phyloP scores from a whole-genome alignment of 108 stramenopile species.

The Skeletonema tropicum region DNA sequence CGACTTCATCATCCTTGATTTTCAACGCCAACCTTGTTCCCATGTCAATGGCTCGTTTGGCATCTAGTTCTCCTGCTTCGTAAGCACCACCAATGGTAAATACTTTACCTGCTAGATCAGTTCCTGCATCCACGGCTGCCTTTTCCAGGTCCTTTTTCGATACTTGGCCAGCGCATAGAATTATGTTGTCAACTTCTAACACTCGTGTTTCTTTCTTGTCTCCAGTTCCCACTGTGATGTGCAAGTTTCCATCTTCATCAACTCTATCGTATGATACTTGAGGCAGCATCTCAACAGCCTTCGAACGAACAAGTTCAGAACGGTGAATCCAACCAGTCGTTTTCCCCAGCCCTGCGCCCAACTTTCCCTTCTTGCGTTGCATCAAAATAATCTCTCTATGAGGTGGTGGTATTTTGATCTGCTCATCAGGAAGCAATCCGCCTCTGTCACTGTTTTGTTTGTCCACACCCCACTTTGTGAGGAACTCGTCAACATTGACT shows the following conservation, averaged over 20 bases:
- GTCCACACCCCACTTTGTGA: constrained; percentile 96
- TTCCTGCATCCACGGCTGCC: constrained; percentile 27
- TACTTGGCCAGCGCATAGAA: constrained; percentile 96
- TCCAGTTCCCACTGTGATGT: constrained; percentile 68
- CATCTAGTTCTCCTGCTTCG: constrained; percentile 94
- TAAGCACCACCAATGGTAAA: constrained; percentile 95
- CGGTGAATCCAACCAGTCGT: constrained; percentile 99
- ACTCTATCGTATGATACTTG: constrained; percentile 88
- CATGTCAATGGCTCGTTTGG: constrained; percentile 98
- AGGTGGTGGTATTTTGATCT: constrained; percentile 40
- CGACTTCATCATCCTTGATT: constrained; percentile 66
- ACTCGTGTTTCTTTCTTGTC: constrained; percentile 59
- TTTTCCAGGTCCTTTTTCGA: constrained; percentile 50
- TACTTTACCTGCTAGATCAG: constrained; percentile 56
- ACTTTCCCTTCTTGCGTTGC: constrained; percentile 93
- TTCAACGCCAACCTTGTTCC: constrained; percentile 91
- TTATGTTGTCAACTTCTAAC: constrained; percentile 92
- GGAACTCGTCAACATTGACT: constrained; percentile 74
- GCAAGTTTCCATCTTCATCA: constrained; percentile 91
- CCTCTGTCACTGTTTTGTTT: constrained; percentile 56
- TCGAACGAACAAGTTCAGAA: constrained; percentile 80
- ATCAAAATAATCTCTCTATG: constrained; percentile 80
- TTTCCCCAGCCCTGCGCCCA: constrained; percentile 90
- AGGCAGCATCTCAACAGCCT: constrained; percentile 84
- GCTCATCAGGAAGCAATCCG: constrained; percentile 54